phyloP scores from a whole-genome alignment of 2,329 filamentous ascomycete species.

The Colletotrichum abscissum region DNA sequence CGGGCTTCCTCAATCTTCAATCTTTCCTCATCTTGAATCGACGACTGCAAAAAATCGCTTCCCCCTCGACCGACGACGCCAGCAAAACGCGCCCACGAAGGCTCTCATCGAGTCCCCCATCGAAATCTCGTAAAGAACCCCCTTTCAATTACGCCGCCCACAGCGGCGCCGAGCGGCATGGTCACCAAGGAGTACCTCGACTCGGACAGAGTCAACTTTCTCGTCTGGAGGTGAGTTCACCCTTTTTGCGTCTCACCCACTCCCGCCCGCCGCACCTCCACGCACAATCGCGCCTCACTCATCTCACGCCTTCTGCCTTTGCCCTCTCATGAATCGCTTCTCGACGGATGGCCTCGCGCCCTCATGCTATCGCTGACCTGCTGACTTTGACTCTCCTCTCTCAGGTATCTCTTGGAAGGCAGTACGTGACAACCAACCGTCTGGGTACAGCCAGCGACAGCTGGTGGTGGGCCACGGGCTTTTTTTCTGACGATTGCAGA shows the following conservation, averaged over 20 bases:
- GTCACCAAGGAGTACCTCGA: constrained; percentile 73
- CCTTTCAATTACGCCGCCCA: constrained; percentile 32
- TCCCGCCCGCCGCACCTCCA: constrained; percentile 16
- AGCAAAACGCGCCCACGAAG: constrained; percentile 9
- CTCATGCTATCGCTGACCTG: constrained; percentile 33
- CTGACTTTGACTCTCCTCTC: constrained; percentile 7
- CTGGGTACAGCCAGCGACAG: constrained; percentile 29
- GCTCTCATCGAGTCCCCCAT: constrained; percentile 9
- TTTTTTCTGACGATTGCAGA: constrained; percentile 53
- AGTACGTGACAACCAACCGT: constrained; percentile 59
- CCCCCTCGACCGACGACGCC: constrained; percentile 28
- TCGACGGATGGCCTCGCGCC: constrained; percentile 8
- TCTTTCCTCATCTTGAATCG: constrained; percentile 37
- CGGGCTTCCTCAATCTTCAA: constrained; percentile 35
- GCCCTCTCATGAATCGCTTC: neutral
- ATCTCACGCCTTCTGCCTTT: constrained; percentile 6
- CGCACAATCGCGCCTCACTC: constrained; percentile 27
- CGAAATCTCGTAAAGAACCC: constrained; percentile 1
- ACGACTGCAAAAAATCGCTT: constrained; percentile 20
- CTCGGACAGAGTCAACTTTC: constrained; percentile 76
- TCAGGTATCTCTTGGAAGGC: constrained; percentile 70
- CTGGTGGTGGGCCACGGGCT: constrained; percentile 25
- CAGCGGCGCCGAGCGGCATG: constrained; percentile 35
- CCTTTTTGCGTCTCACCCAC: constrained; percentile 38
- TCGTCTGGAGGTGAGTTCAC: constrained; percentile 75